Base-by-base conservation (phyloP, 371 early-diverging fungal species). In the Chytridium lagenaria region DNA sequence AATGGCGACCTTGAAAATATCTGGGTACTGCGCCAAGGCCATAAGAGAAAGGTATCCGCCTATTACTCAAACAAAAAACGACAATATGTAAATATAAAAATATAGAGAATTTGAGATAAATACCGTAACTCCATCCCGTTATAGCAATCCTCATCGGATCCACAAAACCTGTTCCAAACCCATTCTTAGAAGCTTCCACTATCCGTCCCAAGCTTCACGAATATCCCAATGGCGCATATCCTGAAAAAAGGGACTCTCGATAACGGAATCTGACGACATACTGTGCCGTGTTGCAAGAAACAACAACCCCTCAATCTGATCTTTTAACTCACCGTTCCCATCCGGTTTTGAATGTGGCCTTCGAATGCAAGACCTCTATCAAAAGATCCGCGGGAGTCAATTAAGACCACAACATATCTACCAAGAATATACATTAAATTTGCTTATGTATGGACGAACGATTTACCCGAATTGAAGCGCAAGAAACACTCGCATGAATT, bases 41-140 rank as follows among this genome's bases (percentile, higher is more conserved):
- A 92, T 89, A 23, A 93, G 70, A 28, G 91, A 85, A 15, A 94
- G 79, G 75, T 92, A 93, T 0, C 94, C 94, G 36, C 93, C 86
- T 23, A 2, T 12, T 28, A 34, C 7, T 36, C 26, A 15, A 15
- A 15, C 16, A 15, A 44, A 12, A 44, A 44, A 44, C 89, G 89
- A 91, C 91, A 92, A 0, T 91, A 91, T 51, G 87, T 44, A 12
- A 44, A 19, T 44, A 44, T 44, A 61, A 69, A 19, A 52, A 50
- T 5, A 67, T 34, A 2, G 12, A 33, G 5, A 69, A 61, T 34
- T 33, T 5, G 3, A 26, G 55, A 38, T 15, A 23, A 10, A n/a
- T 50, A 70, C 70, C 71, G 38, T 73, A 73, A 12, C 52, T 51
- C 74, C 74, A 73, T 22, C 74, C 74, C 2, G 69, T 68, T 2